phyloP scores from a whole-genome alignment of 2,329 filamentous ascomycete genomes.

The Metarhizium humberi region DNA sequence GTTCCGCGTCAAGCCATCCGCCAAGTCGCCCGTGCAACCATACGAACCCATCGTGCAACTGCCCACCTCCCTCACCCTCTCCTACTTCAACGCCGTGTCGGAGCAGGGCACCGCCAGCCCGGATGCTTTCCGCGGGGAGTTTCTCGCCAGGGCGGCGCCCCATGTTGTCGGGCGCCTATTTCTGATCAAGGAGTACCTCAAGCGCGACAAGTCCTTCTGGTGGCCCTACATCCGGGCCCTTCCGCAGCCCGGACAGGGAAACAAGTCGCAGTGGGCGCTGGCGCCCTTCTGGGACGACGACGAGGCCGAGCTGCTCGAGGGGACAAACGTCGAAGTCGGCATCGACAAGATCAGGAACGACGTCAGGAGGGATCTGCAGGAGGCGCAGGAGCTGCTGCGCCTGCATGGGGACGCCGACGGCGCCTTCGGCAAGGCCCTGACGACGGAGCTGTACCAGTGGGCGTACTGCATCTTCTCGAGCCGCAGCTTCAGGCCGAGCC shows the following conservation, averaged over 20 bases:
- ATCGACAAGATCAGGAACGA: constrained; percentile 37
- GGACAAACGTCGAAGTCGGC: constrained; percentile 42
- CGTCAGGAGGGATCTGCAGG: constrained; percentile 35
- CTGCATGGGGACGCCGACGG: constrained; percentile 12
- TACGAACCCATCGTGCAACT: constrained; percentile 41
- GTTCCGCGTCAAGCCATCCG: constrained; percentile 36
- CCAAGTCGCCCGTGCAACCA: constrained; percentile 16
- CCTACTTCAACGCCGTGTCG: constrained; percentile 45
- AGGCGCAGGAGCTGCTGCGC: constrained; percentile 29
- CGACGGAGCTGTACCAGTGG: constrained; percentile 50
- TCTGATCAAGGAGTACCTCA: constrained; percentile 57
- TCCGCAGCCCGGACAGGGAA: constrained; percentile 44
- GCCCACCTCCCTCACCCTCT: constrained; percentile 44
- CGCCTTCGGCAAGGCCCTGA: constrained; percentile 26
- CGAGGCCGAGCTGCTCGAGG: constrained; percentile 47
- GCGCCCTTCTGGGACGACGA: constrained; percentile 55
- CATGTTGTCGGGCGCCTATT: constrained; percentile 60
- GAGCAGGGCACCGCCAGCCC: constrained; percentile 7
- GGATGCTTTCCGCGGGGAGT: constrained; percentile 34
- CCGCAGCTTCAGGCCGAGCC: constrained; percentile 53
- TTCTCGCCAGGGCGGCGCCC: constrained; percentile 40
- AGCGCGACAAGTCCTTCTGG: constrained; percentile 53
- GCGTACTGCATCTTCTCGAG: constrained; percentile 56
- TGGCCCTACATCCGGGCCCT: constrained; percentile 56
- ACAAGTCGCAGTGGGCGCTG: constrained; percentile 40